phyloP scores from a whole-genome alignment of 225 moss, liverwort and hornwort genomes.

The Marchantia polymorpha region DNA sequence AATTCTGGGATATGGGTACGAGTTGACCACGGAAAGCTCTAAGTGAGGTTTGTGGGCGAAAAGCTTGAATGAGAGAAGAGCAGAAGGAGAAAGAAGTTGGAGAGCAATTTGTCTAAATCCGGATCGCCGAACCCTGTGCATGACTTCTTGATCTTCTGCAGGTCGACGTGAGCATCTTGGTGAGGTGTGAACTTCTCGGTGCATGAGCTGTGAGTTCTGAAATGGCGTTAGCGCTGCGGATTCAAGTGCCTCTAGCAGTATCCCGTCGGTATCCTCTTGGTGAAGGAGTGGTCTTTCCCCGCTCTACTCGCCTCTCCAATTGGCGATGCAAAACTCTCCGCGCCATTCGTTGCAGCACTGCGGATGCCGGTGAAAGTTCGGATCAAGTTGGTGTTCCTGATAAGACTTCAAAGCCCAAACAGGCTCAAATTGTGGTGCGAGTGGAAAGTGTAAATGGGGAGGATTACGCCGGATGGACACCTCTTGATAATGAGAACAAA shows the following conservation, averaged over 20 bases:
- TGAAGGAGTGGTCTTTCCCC: conserved; percentile 17
- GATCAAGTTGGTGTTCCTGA: conserved; percentile 26
- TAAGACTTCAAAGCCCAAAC: conserved; percentile 23
- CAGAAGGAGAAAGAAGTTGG: too few relatives aligned
- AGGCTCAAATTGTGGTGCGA: conserved; percentile 14
- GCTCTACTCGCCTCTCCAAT: conserved; percentile 18
- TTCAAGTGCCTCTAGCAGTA: conserved; percentile 24
- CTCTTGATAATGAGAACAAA: conserved; percentile 37
- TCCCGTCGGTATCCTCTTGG: conserved; percentile 12
- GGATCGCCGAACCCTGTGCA: not conserved
- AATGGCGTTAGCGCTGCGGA: conserved; percentile 42
- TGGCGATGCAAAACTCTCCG: conserved; percentile 17
- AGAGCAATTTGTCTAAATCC: not conserved
- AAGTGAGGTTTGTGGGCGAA: not conserved
- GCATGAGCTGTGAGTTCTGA: conserved; percentile 19
- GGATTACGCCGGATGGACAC: conserved; percentile 45
- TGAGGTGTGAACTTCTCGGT: not conserved
- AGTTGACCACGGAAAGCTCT: not conserved
- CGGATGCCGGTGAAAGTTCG: conserved; percentile 34
- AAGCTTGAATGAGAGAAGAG: too few relatives aligned
- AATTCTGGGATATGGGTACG: not conserved
- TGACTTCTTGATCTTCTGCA: conserved; percentile 14
- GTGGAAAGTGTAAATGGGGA: conserved; percentile 35
- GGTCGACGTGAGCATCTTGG: not conserved
- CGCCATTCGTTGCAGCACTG: conserved; percentile 47